A percentile compares a stretch with the other conserved stretches of the same genome.
phyloP scores from a whole-genome alignment of 163 green algal species.

The Scenedesmus sp. region DNA sequence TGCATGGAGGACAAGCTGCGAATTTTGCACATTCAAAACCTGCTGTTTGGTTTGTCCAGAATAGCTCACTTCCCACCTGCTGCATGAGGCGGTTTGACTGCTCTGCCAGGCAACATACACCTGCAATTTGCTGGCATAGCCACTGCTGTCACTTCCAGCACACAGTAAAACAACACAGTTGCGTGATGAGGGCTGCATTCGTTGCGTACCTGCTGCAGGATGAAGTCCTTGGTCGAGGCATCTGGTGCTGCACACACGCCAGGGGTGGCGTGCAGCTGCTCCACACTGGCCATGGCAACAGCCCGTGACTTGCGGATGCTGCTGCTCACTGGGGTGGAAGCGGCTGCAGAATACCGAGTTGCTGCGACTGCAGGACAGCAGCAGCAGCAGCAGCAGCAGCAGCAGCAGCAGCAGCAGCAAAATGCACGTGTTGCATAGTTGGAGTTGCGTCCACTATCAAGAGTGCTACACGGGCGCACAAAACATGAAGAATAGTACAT shows the following conservation, averaged over 20 bases:
- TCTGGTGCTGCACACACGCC: constrained; percentile 74
- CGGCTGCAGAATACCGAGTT: background rate
- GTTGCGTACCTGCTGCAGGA: constrained; percentile 85
- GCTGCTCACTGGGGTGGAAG: background rate
- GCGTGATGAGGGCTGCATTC: background rate
- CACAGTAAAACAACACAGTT: background rate
- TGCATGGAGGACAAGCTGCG: too few relatives aligned
- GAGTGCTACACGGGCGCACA: too few relatives aligned
- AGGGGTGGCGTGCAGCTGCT: constrained; percentile 52
- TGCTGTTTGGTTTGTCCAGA: too few relatives aligned
- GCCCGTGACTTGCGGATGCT: background rate
- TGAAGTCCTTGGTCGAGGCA: constrained; percentile 82
- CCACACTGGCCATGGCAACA: constrained; percentile 33
- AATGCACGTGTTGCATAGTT: too few relatives aligned
- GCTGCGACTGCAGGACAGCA: background rate
- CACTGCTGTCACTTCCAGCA: too few relatives aligned
- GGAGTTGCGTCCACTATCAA: too few relatives aligned
- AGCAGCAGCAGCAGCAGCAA: background rate
- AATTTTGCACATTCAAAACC: too few relatives aligned
- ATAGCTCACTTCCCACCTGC: too few relatives aligned
- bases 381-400: background rate
- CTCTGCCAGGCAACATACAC: too few relatives aligned
- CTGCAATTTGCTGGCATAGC: background rate
- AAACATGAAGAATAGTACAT: too few relatives aligned
- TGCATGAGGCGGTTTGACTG: too few relatives aligned